Evolutionary conservation across 176 grass and related monocot species (phyloP).

Genomic region (Canna indica): DNA sequence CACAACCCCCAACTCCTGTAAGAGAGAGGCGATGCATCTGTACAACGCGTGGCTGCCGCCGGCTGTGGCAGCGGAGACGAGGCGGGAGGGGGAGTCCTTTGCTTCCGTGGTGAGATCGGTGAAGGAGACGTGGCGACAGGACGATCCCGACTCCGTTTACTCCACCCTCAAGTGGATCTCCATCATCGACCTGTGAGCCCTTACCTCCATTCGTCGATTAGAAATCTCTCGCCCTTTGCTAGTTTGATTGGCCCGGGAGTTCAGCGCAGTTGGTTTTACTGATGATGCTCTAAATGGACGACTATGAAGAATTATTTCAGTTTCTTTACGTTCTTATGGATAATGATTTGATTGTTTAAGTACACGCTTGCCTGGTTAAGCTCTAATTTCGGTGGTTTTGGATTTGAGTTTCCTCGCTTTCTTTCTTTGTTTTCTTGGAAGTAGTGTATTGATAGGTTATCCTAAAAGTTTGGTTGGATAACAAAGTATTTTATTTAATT

Average conservation of each 20-base stretch:
- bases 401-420: not conserved
- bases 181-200: constrained; percentile 60
- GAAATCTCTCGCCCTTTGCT: constrained; percentile 2
- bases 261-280: not conserved
- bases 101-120: constrained; percentile 40
- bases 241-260: not conserved
- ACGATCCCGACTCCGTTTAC: constrained; percentile 60
- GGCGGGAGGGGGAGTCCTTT: constrained; percentile 51
- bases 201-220: not conserved
- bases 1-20: not conserved
- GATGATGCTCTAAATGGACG: not conserved
- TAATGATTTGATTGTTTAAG: not conserved
- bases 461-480: not conserved
- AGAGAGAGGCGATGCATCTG: constrained; percentile 54
- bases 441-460: not conserved
- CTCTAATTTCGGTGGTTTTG: not conserved
- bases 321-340: not conserved
- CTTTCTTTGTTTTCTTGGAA: not conserved
- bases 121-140: constrained; percentile 42
- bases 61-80: constrained; percentile 44
- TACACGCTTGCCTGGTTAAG: not conserved
- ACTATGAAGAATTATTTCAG: not conserved
- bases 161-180: constrained; percentile 96
- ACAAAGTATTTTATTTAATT: not conserved
- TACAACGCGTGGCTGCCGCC: constrained; percentile 96